phyloP scores from a whole-genome alignment of 495 filamentous ascomycete species.

The Hyaloscypha hepaticicola region DNA sequence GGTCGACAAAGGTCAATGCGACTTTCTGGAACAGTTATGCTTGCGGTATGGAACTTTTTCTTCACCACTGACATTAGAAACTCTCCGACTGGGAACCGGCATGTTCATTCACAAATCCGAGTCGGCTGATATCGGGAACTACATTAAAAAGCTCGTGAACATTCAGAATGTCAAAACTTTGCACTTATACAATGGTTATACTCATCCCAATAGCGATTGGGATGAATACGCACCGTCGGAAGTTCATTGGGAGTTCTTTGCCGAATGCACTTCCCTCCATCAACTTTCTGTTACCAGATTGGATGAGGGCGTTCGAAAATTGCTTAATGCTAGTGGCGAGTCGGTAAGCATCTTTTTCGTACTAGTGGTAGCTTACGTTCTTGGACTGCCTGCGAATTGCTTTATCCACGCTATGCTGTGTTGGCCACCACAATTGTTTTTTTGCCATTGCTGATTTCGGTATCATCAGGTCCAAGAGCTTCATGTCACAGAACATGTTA shows the following conservation, averaged over 20 bases:
- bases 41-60: background rate
- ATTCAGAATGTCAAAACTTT: background rate
- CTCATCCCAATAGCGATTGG: too few relatives aligned
- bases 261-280: background rate
- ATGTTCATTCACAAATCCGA: background rate
- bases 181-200: conserved; percentile 1
- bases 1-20: background rate
- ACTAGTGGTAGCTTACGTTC: too few relatives aligned
- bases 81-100: conserved; percentile 6
- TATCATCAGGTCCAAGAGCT: too few relatives aligned
- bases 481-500: too few relatives aligned
- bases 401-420: too few relatives aligned
- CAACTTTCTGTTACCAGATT: background rate
- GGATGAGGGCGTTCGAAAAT: background rate
- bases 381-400: too few relatives aligned
- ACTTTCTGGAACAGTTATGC: conserved; percentile 13
- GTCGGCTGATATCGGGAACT: background rate
- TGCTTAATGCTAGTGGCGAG: too few relatives aligned
- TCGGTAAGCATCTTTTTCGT: too few relatives aligned
- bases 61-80: conserved; percentile 2
- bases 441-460: too few relatives aligned
- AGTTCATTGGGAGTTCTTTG: background rate
- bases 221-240: background rate
- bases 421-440: too few relatives aligned
- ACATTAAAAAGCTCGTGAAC: conserved; percentile 6